Percentiles rank a stretch among this genome's conserved stretches.
These are phyloP conservation scores for Medicago ruthenica DNA, from an alignment of 306 rosid genomes.

Conservation along the genomic window DNA sequence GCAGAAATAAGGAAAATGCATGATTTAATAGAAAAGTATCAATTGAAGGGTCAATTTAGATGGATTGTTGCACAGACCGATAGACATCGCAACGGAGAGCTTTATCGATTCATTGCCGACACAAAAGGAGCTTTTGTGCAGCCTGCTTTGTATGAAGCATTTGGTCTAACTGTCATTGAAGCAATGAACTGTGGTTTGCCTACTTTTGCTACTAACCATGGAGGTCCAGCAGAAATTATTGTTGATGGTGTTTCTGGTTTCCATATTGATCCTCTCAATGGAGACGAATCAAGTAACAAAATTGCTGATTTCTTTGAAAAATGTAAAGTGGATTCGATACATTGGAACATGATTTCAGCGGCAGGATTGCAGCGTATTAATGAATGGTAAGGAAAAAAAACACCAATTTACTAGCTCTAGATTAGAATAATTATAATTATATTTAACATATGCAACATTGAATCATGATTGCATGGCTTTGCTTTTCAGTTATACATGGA, in stretches of 20 bases:
- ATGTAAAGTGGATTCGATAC: conserved; percentile 57
- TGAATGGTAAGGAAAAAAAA: conserved; percentile 62
- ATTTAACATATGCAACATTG: neutral
- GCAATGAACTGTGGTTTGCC: conserved; percentile 98
- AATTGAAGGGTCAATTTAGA: conserved; percentile 79
- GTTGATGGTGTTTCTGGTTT: conserved; percentile 81
- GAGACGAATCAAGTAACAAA: conserved; percentile 71
- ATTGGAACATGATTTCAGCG: conserved; percentile 64
- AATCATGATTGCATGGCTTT: conserved; percentile 7
- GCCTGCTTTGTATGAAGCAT: conserved; percentile 93
- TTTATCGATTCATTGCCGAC: conserved; percentile 84
- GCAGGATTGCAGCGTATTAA: conserved; percentile 75
- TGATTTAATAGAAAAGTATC: conserved; percentile 63
- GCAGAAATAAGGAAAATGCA: conserved; percentile 79
- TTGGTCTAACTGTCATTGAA: conserved; percentile 92
- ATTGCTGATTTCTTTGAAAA: conserved; percentile 85
- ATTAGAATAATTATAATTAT: neutral
- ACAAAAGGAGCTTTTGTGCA: conserved; percentile 95
- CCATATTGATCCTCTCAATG: conserved; percentile 80
- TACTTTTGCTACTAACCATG: conserved; percentile 91
- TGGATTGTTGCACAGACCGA: conserved; percentile 95
- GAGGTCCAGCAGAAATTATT: conserved; percentile 94
- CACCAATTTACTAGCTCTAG: neutral
- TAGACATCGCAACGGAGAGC: conserved; percentile 78
- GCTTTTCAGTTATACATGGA: conserved; percentile 84